phyloP scores from a whole-genome alignment of 208 protist genomes.

The Trichomonas tenax region DNA sequence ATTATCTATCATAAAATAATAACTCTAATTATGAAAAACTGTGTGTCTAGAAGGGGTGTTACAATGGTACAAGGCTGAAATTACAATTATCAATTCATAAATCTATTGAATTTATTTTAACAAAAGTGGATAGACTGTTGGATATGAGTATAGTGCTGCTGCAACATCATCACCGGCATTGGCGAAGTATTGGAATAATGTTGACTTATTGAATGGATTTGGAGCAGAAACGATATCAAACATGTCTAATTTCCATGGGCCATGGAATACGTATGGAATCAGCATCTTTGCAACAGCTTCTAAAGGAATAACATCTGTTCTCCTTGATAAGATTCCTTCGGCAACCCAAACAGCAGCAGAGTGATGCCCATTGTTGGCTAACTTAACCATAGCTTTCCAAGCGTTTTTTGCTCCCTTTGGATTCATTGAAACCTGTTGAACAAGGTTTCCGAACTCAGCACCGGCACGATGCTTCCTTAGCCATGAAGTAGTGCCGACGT shows the following conservation, averaged over 20 bases:
- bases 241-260: neutral
- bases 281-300: neutral
- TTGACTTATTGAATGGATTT: neutral
- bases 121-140: neutral
- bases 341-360: neutral
- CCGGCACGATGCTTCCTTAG: neutral
- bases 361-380: neutral
- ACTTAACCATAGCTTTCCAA: neutral
- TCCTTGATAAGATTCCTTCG: neutral
- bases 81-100: no score
- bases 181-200: neutral
- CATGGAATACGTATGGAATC: neutral
- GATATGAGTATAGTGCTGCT: neutral
- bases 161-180: neutral
- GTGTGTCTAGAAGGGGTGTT: no score
- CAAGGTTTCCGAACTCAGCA: neutral
- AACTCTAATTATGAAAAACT: no score
- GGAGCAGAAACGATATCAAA: neutral
- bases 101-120: neutral
- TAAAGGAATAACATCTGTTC: neutral
- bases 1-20: no score
- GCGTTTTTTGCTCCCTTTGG: neutral
- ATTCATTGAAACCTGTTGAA: neutral
- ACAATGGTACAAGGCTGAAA: no score
- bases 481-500: neutral